phyloP scores from a whole-genome alignment of 2,329 filamentous ascomycete genomes.

The Dothiorella sarmentorum region DNA sequence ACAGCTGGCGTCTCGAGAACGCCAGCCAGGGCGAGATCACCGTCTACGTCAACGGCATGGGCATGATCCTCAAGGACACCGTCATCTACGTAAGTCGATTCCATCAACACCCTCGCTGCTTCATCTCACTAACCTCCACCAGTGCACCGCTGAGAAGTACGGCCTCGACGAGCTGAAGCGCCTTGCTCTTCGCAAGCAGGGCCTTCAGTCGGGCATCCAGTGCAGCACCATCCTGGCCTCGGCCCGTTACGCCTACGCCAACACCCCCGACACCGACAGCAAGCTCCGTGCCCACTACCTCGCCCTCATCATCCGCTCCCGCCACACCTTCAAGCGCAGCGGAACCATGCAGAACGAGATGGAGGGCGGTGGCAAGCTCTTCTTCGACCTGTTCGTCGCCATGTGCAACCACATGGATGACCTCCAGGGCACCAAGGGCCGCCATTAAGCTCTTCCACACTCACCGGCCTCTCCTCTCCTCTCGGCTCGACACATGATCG shows the following conservation, averaged over 20 bases:
- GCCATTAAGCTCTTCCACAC: background rate
- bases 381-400: constrained; percentile 92
- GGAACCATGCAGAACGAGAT: constrained; percentile 96
- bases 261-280: constrained; percentile 88
- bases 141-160: constrained; percentile 83
- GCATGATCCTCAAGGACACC: constrained; percentile 73
- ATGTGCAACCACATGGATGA: constrained; percentile 79
- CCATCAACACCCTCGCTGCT: no score
- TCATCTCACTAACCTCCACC: no score
- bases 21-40: constrained; percentile 43
- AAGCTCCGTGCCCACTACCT: constrained; percentile 88
- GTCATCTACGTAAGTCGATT: no score
- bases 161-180: constrained; percentile 80
- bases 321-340: constrained; percentile 86
- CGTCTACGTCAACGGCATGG: constrained; percentile 59
- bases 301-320: constrained; percentile 83
- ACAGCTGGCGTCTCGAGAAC: constrained; percentile 79
- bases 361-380: constrained; percentile 80
- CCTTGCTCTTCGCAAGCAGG: constrained; percentile 82
- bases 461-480: background rate
- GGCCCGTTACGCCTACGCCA: constrained; percentile 83
- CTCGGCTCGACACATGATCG: background rate
- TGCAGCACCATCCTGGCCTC: constrained; percentile 81
- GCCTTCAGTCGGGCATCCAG: constrained; percentile 78
- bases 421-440: background rate